Evolutionary conservation across 345 rosid genomes (phyloP), one percentile per base, ranked within the genome.

Genomic region (Sonneratia alba): DNA sequence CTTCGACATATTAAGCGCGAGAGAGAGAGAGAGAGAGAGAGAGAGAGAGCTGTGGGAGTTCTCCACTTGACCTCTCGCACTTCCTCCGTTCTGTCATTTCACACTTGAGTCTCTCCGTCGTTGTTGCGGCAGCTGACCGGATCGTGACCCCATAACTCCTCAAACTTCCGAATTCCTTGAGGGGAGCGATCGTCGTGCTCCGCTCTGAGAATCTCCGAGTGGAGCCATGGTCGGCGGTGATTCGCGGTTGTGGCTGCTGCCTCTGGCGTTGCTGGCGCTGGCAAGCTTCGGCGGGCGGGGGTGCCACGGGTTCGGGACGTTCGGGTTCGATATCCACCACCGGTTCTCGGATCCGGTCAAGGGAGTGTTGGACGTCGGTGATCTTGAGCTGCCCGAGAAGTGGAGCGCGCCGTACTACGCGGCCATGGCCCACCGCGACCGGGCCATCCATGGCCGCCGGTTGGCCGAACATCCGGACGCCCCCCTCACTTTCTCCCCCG

Each of bases 261-360:
- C 27, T 2, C 14, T 24, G 34, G 36, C 32, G 18, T 47, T 47
- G 7, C 11, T 47, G 49, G 66, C 38, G 18, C 66, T 62, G 36
- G 18, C 27, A 6, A 62, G 66, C 66, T 32, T 62, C 37, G 36
- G 36, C 66, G 37, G 66, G 5, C 36, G 66, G 66, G 36, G 66
- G 1, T 24, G 37, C 66, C 11, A 62, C 37, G 66, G 37, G 37
- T 62, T 62, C 64, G 86, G 86, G 24, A 91, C 85, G 14, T 87
- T 85, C 76, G 99, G 90, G 57, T 92, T 89, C 59, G 86, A 84
- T 55, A 75, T 95, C 70, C 97, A 89, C 72, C 94, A 95, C 78
- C 85, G 93, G 51, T 95, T 76, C 76, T 92, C 99, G 27, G 99
- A 95, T 83, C 87, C 88, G 43, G 88, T 92, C 14, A 82, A 82